These are phyloP conservation scores for Lentithecium fluviatile DNA, from an alignment of 495 filamentous ascomycete genomes.

Conservation along the genomic window DNA sequence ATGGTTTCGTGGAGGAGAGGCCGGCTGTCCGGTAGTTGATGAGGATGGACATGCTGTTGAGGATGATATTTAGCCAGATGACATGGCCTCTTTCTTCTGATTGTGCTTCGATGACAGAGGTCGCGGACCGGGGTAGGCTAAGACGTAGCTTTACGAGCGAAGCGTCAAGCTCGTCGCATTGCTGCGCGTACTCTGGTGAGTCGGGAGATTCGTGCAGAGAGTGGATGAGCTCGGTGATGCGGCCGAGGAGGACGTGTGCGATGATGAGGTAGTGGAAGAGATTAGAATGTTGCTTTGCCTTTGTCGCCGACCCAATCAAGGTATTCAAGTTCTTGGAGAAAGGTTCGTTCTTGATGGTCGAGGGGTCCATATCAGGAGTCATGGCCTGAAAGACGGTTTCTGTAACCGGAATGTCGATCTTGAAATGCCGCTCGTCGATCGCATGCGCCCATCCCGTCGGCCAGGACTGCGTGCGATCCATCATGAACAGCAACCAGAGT, in stretches of 20 bases:
- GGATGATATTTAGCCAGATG: conserved; percentile 17
- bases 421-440: conserved; percentile 26
- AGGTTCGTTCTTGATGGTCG: not conserved
- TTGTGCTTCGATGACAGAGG: conserved; percentile 15
- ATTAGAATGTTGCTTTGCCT: conserved; percentile 2
- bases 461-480: conserved; percentile 23
- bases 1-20: not conserved
- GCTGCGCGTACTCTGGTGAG: conserved; percentile 8
- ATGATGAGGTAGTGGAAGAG: conserved; percentile 25
- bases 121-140: conserved; percentile 20
- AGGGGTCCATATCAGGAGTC: not conserved
- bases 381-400: conserved; percentile 16
- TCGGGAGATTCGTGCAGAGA: conserved; percentile 14
- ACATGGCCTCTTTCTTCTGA: conserved; percentile 7
- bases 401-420: conserved; percentile 18
- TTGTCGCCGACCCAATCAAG: conserved; percentile 1
- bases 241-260: conserved; percentile 25
- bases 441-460: conserved; percentile 24
- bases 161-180: conserved; percentile 11
- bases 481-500: conserved; percentile 30
- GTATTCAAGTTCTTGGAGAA: conserved; percentile 22
- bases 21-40: conserved; percentile 19
- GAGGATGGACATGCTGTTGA: conserved; percentile 24
- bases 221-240: conserved; percentile 22
- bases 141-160: conserved; percentile 26